Percentiles rank a stretch among this genome's conserved stretches.
Conservation (phyloP, 2,329 filamentous ascomycete species). For the Hypoxylon sp. region DNA sequence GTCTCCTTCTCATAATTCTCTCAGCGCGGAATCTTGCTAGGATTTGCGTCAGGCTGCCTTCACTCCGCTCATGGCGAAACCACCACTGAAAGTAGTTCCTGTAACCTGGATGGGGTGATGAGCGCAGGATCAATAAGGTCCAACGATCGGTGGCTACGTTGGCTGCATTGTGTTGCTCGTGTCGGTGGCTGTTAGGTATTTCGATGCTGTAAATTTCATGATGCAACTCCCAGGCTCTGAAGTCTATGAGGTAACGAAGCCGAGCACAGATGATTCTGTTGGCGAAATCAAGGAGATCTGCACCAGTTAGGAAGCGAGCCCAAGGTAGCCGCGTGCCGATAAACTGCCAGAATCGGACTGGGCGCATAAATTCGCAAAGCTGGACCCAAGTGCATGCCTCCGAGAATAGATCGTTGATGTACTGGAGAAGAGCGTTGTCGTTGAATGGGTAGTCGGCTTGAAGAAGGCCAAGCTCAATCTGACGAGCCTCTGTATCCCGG, state of each 20-base stretch:
- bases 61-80: not conserved
- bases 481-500: not conserved
- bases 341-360: conserved; percentile 5
- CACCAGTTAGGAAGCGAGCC: not conserved
- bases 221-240: not conserved
- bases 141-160: not conserved
- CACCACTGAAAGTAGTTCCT: not conserved
- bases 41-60: not conserved
- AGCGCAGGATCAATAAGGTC: not conserved
- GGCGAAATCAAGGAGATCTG: conserved; percentile 7
- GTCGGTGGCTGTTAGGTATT: not conserved
- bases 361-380: not conserved
- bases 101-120: too few species aligned
- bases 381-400: not conserved
- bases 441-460: not conserved
- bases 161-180: not conserved
- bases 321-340: not conserved
- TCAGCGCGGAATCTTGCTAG: not conserved
- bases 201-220: not conserved
- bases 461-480: not conserved
- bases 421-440: not conserved
- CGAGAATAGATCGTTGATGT: not conserved
- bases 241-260: not conserved
- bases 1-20: not conserved
- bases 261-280: conserved; percentile 9